Base-by-base conservation (phyloP, 139 green algal species). In the Zygnema circumcarinatum region DNA sequence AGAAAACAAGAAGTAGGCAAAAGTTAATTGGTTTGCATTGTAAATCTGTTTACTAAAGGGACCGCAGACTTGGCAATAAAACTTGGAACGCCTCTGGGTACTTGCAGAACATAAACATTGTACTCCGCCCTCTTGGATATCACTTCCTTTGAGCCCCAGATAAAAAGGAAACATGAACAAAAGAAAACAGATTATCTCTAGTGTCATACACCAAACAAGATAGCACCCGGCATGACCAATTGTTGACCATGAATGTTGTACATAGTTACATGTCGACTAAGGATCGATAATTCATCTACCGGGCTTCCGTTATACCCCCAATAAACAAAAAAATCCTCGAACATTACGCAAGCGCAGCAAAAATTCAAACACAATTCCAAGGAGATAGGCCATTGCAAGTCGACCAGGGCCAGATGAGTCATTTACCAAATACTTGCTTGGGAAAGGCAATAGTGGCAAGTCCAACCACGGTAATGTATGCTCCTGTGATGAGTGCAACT, bases 361-460 rank as follows among this genome's bases (percentile, higher is more conserved):
- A 72, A 72, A 72, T 29, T 72, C 25, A 72, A 25, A 72, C 25
- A 29, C 54, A 29, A 29, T 25, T 72, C 25, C 54, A 33, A 33
- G 54, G 29, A 72, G 54, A 25, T 25, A 25, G 29, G 54, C 54
- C 25, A 29, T 25, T 29, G 25, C 54, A 25, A 25, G 25, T 72
- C 54, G 54, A 33, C 54, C 25, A 29, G 25, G 25, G 20, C 76
- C 1, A 16, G 2, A 76, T 53, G 25, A n/a, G n/a, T n/a, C n/a
- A n/a, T n/a, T n/a, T 75, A 84, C 78, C 78, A 84, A 84, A 84
- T 7, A 29, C 73, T 32, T n/a, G 39, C 33, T 31, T 75, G 41
- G 78, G 78, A 74, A 36, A 32, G 33, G 1, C 20, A 29, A 84
- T 31, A 36, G 78, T 35, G 33, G 39, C 22, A n/a, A 76, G 25